Evolutionary conservation across 441 rosid genomes (phyloP).

Genomic region (Erodium trifolium): DNA sequence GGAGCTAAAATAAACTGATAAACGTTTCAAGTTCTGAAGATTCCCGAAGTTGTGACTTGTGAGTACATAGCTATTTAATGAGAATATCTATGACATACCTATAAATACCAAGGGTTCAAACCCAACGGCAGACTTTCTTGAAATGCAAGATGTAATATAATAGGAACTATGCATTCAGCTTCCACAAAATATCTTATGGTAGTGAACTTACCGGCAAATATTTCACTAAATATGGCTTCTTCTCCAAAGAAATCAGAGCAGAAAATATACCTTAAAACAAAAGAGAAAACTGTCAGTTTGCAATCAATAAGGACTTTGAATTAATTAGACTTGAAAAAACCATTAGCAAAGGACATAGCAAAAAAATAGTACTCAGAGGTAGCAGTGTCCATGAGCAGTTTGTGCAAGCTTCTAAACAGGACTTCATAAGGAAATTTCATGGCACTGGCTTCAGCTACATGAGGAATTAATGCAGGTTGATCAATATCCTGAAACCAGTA

Average conservation of each 20-base stretch:
- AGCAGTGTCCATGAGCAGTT: conserved; percentile 97
- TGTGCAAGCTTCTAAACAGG: conserved; percentile 94
- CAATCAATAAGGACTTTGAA: neutral
- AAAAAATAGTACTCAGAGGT: conserved; percentile 71
- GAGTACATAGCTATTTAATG: neutral
- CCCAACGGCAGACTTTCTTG: neutral
- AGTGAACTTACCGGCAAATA: conserved; percentile 59
- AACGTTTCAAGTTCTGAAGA: neutral
- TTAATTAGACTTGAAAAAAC: conserved; percentile 7
- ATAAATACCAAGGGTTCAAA: neutral
- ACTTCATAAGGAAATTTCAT: conserved; percentile 94
- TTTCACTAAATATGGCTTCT: conserved; percentile 78
- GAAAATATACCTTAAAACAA: conserved; percentile 68
- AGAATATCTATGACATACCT: neutral
- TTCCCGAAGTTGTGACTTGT: neutral
- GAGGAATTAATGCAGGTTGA: conserved; percentile 97
- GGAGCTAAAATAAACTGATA: neutral
- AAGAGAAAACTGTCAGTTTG: conserved; percentile 12
- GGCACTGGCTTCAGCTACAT: conserved; percentile 96
- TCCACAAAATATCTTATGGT: neutral
- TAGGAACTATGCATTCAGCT: neutral
- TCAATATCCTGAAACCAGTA: conserved; percentile 73
- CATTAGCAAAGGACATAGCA: conserved; percentile 20
- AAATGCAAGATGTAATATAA: conserved; percentile 3
- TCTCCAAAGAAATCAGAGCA: conserved; percentile 97